Conservation (phyloP, 805 yeast species). For the Jamesozyma rosinii region DNA sequence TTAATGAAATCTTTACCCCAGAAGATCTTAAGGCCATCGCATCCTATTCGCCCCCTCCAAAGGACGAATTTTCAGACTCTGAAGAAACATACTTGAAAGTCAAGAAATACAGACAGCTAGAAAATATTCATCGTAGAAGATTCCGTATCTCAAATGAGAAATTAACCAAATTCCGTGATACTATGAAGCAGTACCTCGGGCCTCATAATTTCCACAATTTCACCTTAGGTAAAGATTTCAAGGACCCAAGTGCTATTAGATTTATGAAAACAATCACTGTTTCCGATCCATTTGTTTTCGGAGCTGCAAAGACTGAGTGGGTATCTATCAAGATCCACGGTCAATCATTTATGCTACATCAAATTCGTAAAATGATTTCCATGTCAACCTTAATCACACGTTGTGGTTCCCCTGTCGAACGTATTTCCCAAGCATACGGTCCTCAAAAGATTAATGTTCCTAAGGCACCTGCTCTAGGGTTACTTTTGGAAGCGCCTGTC, state of each 20-base stretch:
- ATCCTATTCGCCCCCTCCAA: slow-evolving; percentile 30
- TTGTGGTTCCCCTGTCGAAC: slow-evolving; percentile 70
- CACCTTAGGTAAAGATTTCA: slow-evolving; percentile 71
- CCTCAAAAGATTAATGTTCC: slow-evolving; percentile 77
- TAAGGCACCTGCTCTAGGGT: slow-evolving; percentile 93
- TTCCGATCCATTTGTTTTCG: slow-evolving; percentile 82
- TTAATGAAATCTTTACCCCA: slow-evolving; percentile 26
- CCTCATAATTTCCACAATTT: slow-evolving; percentile 88
- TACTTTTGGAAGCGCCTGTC: slow-evolving; percentile 83
- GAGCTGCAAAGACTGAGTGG: slow-evolving; percentile 92
- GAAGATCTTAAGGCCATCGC: slow-evolving; percentile 22
- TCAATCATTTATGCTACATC: slow-evolving; percentile 96
- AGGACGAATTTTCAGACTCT: slow-evolving; percentile 34
- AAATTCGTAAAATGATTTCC: slow-evolving; percentile 95
- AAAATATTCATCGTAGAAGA: slow-evolving; percentile 55
- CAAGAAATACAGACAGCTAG: slow-evolving; percentile 50
- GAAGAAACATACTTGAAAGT: slow-evolving; percentile 33
- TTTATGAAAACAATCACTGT: slow-evolving; percentile 73
- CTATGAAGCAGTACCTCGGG: slow-evolving; percentile 69
- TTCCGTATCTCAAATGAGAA: slow-evolving; percentile 60
- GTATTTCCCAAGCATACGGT: slow-evolving; percentile 71
- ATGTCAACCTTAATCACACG: slow-evolving; percentile 83
- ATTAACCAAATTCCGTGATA: slow-evolving; percentile 52
- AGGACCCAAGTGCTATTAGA: slow-evolving; percentile 77
- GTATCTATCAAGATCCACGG: slow-evolving; percentile 92